These are phyloP conservation scores for Cercospora brassicicola DNA, from an alignment of 2,329 filamentous ascomycete genomes.

Conservation along the genomic window DNA sequence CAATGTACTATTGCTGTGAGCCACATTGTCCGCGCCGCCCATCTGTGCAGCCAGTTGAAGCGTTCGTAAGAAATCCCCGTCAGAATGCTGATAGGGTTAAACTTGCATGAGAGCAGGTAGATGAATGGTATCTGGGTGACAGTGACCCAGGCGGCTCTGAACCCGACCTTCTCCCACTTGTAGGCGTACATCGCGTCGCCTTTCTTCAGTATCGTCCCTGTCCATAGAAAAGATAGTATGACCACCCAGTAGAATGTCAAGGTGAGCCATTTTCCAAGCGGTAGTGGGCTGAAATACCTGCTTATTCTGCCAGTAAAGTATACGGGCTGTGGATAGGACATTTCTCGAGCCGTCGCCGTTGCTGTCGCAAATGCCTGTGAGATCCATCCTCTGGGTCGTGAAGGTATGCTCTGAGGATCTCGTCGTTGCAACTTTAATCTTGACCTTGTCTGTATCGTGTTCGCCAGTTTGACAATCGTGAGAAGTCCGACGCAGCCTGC, in stretches of 20 bases:
- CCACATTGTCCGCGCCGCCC: constrained; percentile 54
- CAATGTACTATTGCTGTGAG: constrained; percentile 57
- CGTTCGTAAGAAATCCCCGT: constrained; percentile 53
- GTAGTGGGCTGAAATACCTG: constrained; percentile 38
- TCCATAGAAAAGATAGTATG: constrained; percentile 36
- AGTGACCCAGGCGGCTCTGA: constrained; percentile 67
- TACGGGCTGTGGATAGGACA: constrained; percentile 34
- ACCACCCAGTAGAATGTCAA: constrained; percentile 36
- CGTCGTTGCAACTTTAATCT: constrained; percentile 17
- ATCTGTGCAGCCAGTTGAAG: constrained; percentile 56
- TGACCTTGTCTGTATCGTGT: constrained; percentile 21
- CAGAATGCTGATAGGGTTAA: constrained; percentile 51
- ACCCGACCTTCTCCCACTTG: constrained; percentile 61
- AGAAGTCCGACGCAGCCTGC: constrained; percentile 32
- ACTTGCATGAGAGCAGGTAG: constrained; percentile 51
- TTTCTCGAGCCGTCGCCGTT: constrained; percentile 31
- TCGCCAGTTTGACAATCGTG: constrained; percentile 19
- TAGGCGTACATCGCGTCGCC: constrained; percentile 34
- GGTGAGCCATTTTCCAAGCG: constrained; percentile 34
- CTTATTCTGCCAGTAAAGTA: constrained; percentile 35
- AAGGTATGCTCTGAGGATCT: constrained; percentile 25
- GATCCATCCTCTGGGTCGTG: constrained; percentile 28
- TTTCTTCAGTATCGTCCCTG: constrained; percentile 31
- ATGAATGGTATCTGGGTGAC: constrained; percentile 65
- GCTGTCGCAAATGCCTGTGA: constrained; percentile 34